Evolutionary conservation across 805 yeast genomes (phyloP), one percentile per base, ranked within the genome.

Genomic region (Candida michaelii): DNA sequence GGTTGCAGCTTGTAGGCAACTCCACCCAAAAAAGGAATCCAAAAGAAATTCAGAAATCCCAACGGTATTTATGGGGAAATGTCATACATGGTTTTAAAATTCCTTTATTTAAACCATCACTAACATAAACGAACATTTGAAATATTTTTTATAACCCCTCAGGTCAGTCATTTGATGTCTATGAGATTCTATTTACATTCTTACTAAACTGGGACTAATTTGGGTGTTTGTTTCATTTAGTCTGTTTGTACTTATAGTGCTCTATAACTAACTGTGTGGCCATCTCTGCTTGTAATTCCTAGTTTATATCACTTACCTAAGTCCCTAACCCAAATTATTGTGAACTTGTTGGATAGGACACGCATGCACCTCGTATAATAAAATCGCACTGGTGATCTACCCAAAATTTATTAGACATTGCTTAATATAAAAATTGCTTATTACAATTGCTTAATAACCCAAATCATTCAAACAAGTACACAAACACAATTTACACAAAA

Each of bases 321-420:
- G 25, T 23, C n/a, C n/a, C n/a, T n/a, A n/a, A n/a, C n/a, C n/a
- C n/a, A n/a, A n/a, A n/a, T n/a, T n/a, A n/a, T n/a, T n/a, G n/a
- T n/a, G n/a, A n/a, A n/a, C n/a, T n/a, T 21, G 23, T 21, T 21
- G 23, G 23, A 21, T 25, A 25, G 29, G 12, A 16, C 27, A 18
- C 36, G 17, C 37, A 34, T 34, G 29, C 19, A 34, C 37, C 23
- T 34, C 37, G 37, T 34, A 34, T 34, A 25, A 25, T 25, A 25
- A 25, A 34, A 14, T 23, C 37, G 37, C 37, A 34, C 27, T 33
- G 33, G 25, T 31, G 35, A 31, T 31, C 35, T 31, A 31, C 35
- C 35, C 35, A 23, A 34, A 21, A 34, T 7, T 34, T 34, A 34
- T 21, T 34, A 23, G 21, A 13, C 12, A 11, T 24, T 34, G 37